Evolutionary conservation across 106 monocot genomes (phyloP), one percentile per base, ranked within the genome.

Genomic region (Dioscorea alata): DNA sequence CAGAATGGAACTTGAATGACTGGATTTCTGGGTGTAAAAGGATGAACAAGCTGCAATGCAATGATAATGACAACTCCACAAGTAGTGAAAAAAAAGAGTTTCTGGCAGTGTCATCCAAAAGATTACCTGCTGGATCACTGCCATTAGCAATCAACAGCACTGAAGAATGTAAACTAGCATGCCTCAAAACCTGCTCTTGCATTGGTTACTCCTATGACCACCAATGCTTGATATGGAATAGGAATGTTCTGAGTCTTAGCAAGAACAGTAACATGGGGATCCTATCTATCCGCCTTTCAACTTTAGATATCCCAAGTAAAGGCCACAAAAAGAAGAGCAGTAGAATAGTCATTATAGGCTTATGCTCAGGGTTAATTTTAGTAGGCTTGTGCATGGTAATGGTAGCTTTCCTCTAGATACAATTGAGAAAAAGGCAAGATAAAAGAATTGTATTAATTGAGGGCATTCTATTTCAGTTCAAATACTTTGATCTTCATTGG

Each of bases 401-500:
- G 34, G 34, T 7, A 34, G 34, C 7, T 4, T 7, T 34, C 34
- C 3, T 34, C 34, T 34, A 7, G 34, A 34, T 34, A 34, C 7
- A 4, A 3, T 57, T 25, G 19, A 73, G 63, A 56, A 73, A 42
- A 51, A 73, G 64, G 68, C 25, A 12, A 50, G 33, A 25, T 32
- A 50, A 17, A 24, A 17, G 42, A 20, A 18, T 42, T 22, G 61
- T 50, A 2, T 51, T 48, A 61, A 28, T 48, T 53, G 72, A 78
- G 32, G 71, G 67, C 13, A 59, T 61, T 6, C 10, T 83, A 58
- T 34, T 68, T 24, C 54, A 23, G 15, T 74, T 78, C 50, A 78
- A 24, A n/a, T 74, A 71, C 35, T 12, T 15, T 1, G 66, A 66
- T 20, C 53, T 78, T 12, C 35, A 71, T 16, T 18, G 33, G 23